Percentiles rank a stretch among this genome's conserved stretches.
Conservation (phyloP, 129 eudicot genomes). For the Calendula officinalis region DNA sequence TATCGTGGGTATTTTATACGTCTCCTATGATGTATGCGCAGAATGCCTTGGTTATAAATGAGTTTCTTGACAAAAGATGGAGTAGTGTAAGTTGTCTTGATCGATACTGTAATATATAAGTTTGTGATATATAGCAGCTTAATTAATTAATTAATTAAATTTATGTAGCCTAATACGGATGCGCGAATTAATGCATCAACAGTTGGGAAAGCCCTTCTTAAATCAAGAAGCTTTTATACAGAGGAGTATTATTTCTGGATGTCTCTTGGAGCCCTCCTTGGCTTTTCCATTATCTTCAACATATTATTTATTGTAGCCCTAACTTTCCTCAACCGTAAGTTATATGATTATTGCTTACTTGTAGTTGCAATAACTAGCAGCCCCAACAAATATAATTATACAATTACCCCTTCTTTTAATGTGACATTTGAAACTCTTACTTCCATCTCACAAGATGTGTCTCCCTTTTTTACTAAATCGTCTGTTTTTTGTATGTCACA, state of each 20-base stretch:
- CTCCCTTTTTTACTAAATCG: too few relatives aligned
- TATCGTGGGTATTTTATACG: constrained; percentile 16
- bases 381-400: too few relatives aligned
- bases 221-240: too few relatives aligned
- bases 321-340: constrained; percentile 11
- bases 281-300: constrained; percentile 11
- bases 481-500: too few relatives aligned
- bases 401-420: too few relatives aligned
- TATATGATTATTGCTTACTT: not conserved
- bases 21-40: constrained; percentile 22
- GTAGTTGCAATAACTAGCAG: too few relatives aligned
- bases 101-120: too few relatives aligned
- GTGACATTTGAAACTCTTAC: too few relatives aligned
- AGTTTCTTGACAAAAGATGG: constrained; percentile 20
- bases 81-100: constrained; percentile 2
- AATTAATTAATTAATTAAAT: not conserved
- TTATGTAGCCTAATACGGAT: constrained; percentile 5
- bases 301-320: not conserved
- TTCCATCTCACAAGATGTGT: too few relatives aligned
- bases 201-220: too few relatives aligned
- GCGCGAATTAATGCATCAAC: too few relatives aligned
- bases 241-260: constrained; percentile 20
- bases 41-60: constrained; percentile 20
- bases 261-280: constrained; percentile 12
- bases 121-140: not conserved